These are phyloP conservation scores for Yamagishiella unicocca DNA, from an alignment of 139 green algal species.

Conservation along the genomic window DNA sequence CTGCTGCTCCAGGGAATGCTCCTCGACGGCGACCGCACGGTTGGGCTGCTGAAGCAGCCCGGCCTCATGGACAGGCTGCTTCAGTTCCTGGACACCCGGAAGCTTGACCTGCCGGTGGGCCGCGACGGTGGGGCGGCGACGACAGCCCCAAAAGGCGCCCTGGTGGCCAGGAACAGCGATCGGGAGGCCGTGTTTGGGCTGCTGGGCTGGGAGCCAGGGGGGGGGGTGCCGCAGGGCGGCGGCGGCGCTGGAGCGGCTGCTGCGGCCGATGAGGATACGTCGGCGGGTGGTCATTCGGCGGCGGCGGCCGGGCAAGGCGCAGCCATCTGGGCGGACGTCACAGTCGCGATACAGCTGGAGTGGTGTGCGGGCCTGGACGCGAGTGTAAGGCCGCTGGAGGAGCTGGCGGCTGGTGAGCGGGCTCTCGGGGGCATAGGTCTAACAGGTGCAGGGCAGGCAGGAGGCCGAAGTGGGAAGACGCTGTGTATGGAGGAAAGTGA, in stretches of 20 bases:
- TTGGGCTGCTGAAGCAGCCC: constrained; percentile 9
- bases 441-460: no score
- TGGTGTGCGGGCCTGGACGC: neutral
- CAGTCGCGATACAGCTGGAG: constrained; percentile 9
- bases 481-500: neutral
- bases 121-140: neutral
- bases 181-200: neutral
- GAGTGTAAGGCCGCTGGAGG: neutral
- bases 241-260: neutral
- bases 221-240: neutral
- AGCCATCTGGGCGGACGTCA: neutral
- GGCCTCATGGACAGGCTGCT: constrained; percentile 36
- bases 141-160: no score
- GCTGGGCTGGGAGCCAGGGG: neutral
- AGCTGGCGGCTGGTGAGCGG: neutral
- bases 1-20: constrained; percentile 53
- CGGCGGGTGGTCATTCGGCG: neutral
- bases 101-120: neutral
- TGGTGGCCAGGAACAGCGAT: no score
- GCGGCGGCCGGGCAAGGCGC: neutral
- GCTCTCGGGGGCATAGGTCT: no score
- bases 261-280: neutral
- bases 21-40: constrained; percentile 42
- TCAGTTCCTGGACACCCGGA: constrained; percentile 1
- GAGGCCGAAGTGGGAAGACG: no score